A percentile compares a stretch with the other conserved stretches of the same genome.
Evolutionary conservation across 306 rosid species (phyloP).

Genomic region (Cyamopsis tetragonoloba): DNA sequence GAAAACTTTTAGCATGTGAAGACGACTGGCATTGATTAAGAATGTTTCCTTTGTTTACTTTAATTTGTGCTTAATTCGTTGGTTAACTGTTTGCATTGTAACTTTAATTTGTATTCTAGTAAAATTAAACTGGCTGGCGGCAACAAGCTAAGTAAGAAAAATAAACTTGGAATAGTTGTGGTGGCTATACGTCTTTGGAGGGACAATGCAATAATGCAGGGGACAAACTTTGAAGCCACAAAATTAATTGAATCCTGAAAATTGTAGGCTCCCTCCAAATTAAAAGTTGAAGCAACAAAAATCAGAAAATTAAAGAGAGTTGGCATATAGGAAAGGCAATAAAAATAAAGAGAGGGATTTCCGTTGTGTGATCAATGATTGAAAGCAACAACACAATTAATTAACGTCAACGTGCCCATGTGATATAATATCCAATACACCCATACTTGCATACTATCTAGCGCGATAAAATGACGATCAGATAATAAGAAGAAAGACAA

Average conservation of each 20-base stretch:
- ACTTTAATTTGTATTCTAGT: too few relatives aligned
- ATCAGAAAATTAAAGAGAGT: neutral
- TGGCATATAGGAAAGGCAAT: neutral
- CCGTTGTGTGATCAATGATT: conserved; percentile 19
- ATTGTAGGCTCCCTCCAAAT: neutral
- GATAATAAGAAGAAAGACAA: too few relatives aligned
- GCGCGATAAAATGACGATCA: too few relatives aligned
- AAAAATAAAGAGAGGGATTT: neutral
- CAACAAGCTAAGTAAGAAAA: neutral
- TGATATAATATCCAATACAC: neutral
- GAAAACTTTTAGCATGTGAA: too few relatives aligned
- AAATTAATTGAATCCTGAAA: neutral
- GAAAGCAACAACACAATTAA: neutral
- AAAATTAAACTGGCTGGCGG: neutral
- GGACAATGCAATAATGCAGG: neutral
- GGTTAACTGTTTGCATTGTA: neutral
- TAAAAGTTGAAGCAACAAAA: conserved; percentile 6
- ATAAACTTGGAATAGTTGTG: neutral
- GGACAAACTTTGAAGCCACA: conserved; percentile 16
- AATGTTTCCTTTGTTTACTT: neutral
- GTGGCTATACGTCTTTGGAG: neutral
- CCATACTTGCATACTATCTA: too few relatives aligned
- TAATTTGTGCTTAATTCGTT: neutral
- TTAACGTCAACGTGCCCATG: neutral
- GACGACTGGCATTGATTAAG: too few relatives aligned